A percentile compares a stretch with the other conserved stretches of the same genome.
These are phyloP conservation scores for Hypoxylon rickii DNA, from an alignment of 495 filamentous ascomycete species.

Conservation along the genomic window DNA sequence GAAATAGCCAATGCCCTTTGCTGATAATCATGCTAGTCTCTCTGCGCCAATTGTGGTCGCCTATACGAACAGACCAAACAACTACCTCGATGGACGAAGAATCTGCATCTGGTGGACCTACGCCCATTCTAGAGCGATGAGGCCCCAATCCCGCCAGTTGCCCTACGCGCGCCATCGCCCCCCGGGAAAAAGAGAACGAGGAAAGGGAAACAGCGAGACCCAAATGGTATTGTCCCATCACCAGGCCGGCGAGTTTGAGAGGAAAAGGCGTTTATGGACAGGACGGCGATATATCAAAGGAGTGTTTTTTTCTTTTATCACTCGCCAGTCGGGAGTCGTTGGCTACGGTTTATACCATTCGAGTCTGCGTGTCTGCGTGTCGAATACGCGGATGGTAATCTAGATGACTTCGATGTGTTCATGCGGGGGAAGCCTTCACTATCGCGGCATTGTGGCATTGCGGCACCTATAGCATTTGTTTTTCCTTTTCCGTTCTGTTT, in stretches of 20 bases:
- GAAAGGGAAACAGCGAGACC: neutral
- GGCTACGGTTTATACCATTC: slow-evolving; percentile 33
- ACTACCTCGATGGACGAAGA: slow-evolving; percentile 80
- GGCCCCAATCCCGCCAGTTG: neutral
- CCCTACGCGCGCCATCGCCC: too few species aligned
- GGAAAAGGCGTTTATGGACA: slow-evolving; percentile 26
- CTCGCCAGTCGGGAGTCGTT: slow-evolving; percentile 28
- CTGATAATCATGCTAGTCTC: slow-evolving; percentile 60
- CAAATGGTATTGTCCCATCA: neutral
- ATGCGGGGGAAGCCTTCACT: too few species aligned
- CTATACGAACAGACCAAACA: slow-evolving; percentile 84
- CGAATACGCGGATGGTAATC: slow-evolving; percentile 8
- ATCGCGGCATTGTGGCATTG: neutral
- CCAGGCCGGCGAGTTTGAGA: slow-evolving; percentile 3
- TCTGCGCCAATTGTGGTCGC: slow-evolving; percentile 94
- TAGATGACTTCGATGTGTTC: neutral
- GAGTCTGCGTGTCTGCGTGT: slow-evolving; percentile 8
- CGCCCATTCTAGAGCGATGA: slow-evolving; percentile 42
- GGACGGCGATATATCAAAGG: slow-evolving; percentile 19
- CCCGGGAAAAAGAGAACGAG: neutral
- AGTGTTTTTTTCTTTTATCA: slow-evolving; percentile 5
- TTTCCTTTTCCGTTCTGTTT: too few species aligned
- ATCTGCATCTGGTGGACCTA: slow-evolving; percentile 62
- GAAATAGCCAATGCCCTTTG: neutral
- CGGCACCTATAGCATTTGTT: too few species aligned